Percentiles rank a stretch among this genome's conserved stretches.
These are phyloP conservation scores for Apiotrichum sp. DNA, from an alignment of 1,284 basidiomycete species.

Conservation along the genomic window DNA sequence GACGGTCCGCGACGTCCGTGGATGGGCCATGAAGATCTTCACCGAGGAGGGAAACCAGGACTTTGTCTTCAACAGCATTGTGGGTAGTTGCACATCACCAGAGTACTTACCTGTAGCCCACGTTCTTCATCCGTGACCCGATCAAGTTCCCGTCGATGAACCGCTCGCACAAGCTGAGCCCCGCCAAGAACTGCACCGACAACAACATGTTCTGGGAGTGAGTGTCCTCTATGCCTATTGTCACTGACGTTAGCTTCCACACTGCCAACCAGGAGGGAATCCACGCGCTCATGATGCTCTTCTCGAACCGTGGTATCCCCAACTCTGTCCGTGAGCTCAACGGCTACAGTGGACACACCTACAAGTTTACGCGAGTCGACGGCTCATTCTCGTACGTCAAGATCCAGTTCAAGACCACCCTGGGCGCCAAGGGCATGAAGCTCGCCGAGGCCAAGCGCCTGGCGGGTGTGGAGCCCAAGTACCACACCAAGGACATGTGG, in stretches of 20 bases:
- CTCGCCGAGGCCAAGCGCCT: conserved; percentile 36
- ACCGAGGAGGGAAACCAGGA: conserved; percentile 85
- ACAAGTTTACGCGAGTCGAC: conserved; percentile 51
- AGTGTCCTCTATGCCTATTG: conserved; percentile 13
- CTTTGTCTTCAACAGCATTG: conserved; percentile 50
- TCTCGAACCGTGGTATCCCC: conserved; percentile 75
- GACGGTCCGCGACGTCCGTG: conserved; percentile 69
- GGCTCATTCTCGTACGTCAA: conserved; percentile 65
- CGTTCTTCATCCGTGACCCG: conserved; percentile 76
- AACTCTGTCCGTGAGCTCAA: conserved; percentile 79
- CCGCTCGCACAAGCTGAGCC: conserved; percentile 60
- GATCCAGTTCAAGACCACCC: conserved; percentile 71
- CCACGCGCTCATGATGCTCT: conserved; percentile 70
- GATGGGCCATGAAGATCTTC: conserved; percentile 82
- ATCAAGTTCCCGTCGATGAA: conserved; percentile 78
- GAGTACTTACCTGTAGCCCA: conserved; percentile 45
- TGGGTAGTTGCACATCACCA: conserved; percentile 28
- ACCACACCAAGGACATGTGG: conserved; percentile 70
- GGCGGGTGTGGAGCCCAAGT: conserved; percentile 50
- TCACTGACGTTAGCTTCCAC: conserved; percentile 43
- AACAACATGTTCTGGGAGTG: conserved; percentile 63
- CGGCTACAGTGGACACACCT: conserved; percentile 56
- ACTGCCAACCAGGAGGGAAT: conserved; percentile 53
- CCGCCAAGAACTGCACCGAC: conserved; percentile 56
- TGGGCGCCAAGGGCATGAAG: conserved; percentile 64